Base-by-base conservation (phyloP, 345 rosid genomes). In the Populus nigra region DNA sequence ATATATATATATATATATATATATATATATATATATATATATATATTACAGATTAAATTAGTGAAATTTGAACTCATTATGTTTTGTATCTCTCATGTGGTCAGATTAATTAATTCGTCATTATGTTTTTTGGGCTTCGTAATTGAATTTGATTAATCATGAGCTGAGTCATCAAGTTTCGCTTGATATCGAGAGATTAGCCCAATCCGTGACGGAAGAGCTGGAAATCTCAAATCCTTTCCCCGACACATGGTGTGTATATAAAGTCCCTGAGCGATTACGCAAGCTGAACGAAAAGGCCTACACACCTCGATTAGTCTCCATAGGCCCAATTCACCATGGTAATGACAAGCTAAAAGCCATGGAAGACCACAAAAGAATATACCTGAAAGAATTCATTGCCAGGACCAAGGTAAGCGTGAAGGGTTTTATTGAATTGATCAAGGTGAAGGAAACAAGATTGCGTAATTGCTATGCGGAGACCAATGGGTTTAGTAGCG, bases 281-380 rank as follows among this genome's bases (percentile, higher is more conserved):
- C 61, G 61, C 5, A 7, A 47, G 22, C 20, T 71, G 20, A 71
- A 71, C 11, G 61, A 49, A 3, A 49, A 71, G 31, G 73, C 61
- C 61, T 71, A 71, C 61, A 71, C 61, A 2, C 73, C 73, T n/a
- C 59, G 25, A 15, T 18, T n/a, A 29, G 61, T 71, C 8, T 27
- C 73, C 22, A 25, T 47, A 1, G 61, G 62, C 0, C 61, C 73
- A 4, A 8, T 71, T 47, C 73, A 71, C 39, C 50, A 38, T 35
- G 65, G 68, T 4, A 36, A 73, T 7, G 2, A 36, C 8, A 6
- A 73, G 39, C 36, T 36, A 4, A 2, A 18, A 15, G 43, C 50
- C 18, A 72, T 78, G 81, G 76, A 78, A 65, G 72, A 62, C 72
- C 76, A 72, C 15, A 72, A 78, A 29, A 43, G 65, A 45, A 72